A percentile compares a stretch with the other conserved stretches of the same genome.
phyloP scores from a whole-genome alignment of 176 grass and related monocot species.

The Hordeum marinum region DNA sequence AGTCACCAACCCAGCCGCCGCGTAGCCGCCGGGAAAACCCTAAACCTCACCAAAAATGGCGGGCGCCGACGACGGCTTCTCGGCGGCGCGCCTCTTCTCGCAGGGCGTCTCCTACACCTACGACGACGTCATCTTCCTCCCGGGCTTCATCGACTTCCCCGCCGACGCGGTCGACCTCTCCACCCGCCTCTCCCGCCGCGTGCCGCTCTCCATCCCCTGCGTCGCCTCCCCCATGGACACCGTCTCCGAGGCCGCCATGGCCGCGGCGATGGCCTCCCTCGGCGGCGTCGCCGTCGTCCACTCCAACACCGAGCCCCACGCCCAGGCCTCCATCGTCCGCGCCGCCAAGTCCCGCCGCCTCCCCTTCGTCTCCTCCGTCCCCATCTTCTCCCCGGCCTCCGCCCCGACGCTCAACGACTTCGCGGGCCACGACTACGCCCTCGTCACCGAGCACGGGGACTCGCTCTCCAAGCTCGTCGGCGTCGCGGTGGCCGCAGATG shows the following conservation, averaged over 20 bases:
- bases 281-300: constrained; percentile 69
- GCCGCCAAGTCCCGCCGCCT: constrained; percentile 74
- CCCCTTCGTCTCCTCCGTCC: constrained; percentile 58
- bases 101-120: constrained; percentile 85
- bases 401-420: constrained; percentile 30
- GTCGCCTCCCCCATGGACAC: constrained; percentile 98
- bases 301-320: constrained; percentile 48
- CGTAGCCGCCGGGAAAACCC: constrained; percentile 10
- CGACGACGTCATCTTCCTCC: constrained; percentile 74
- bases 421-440: constrained; percentile 49
- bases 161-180: constrained; percentile 81
- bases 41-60: not conserved
- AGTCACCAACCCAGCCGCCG: not conserved
- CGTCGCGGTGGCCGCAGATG: constrained; percentile 42
- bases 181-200: constrained; percentile 71
- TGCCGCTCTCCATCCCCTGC: constrained; percentile 69
- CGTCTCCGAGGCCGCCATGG: constrained; percentile 82
- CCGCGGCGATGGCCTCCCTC: constrained; percentile 79
- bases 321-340: constrained; percentile 65
- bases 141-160: constrained; percentile 69
- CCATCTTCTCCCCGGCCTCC: constrained; percentile 46
- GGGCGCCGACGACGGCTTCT: constrained; percentile 41
- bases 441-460: constrained; percentile 72
- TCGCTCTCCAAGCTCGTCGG: constrained; percentile 50
- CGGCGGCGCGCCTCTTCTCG: constrained; percentile 57